Evolutionary conservation across 2,329 filamentous ascomycete genomes (phyloP).

Genomic region (Knoxdaviesia capensis): DNA sequence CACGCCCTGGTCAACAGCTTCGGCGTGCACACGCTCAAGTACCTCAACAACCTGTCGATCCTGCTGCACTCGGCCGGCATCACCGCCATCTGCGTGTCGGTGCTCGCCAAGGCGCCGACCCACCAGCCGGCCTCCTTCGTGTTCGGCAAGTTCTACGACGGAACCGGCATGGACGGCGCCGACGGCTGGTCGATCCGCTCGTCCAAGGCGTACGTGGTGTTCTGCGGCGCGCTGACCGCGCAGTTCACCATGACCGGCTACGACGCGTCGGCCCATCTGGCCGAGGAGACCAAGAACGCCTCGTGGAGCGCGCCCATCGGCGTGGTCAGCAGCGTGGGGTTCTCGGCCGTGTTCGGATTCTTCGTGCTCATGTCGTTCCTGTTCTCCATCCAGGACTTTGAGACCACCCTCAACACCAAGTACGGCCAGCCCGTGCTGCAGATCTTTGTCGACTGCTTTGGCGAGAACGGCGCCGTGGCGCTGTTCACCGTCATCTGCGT

Average conservation of each 20-base stretch:
- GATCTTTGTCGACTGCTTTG: constrained; percentile 36
- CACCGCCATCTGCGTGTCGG: constrained; percentile 28
- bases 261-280: constrained; percentile 34
- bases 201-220: constrained; percentile 30
- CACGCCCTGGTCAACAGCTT: constrained; percentile 37
- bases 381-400: constrained; percentile 38
- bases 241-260: constrained; percentile 31
- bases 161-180: constrained; percentile 22
- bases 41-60: constrained; percentile 36
- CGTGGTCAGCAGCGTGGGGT: constrained; percentile 33
- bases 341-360: constrained; percentile 35
- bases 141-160: constrained; percentile 31
- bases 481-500: constrained; percentile 34
- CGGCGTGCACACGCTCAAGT: constrained; percentile 30
- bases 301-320: constrained; percentile 36
- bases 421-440: constrained; percentile 35
- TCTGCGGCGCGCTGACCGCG: constrained; percentile 29
- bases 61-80: constrained; percentile 32
- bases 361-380: constrained; percentile 35
- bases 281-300: constrained; percentile 35
- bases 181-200: constrained; percentile 32
- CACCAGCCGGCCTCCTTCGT: constrained; percentile 34
- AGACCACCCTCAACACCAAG: constrained; percentile 19
- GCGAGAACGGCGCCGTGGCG: constrained; percentile 31
- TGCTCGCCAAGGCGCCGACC: constrained; percentile 34